A percentile compares a stretch with the other conserved stretches of the same genome.
Evolutionary conservation across 257 asterid species (phyloP).

Genomic region (Nemophila menziesii): DNA sequence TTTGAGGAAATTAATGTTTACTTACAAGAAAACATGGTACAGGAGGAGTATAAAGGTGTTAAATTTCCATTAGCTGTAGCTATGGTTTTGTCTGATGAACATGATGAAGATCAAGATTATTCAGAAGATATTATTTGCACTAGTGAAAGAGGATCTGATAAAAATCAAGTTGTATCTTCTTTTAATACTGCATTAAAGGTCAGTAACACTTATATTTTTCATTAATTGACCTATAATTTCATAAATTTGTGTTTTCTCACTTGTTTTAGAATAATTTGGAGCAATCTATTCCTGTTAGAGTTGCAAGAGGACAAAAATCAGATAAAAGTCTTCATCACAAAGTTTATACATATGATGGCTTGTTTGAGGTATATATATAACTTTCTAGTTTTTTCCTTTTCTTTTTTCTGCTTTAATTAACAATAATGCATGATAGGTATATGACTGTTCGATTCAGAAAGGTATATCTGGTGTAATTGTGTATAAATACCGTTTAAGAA

Average conservation of each 20-base stretch:
- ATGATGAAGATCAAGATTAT: not conserved
- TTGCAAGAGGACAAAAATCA: not conserved
- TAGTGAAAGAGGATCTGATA: not conserved
- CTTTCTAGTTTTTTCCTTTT: not conserved
- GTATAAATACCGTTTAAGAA: conserved; percentile 5
- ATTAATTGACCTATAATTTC: not conserved
- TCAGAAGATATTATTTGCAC: conserved; percentile 5
- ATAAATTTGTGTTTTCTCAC: not conserved
- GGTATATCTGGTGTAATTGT: conserved; percentile 1
- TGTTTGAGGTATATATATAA: conserved; percentile 4
- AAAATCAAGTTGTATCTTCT: conserved; percentile 1
- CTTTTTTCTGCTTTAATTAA: not conserved
- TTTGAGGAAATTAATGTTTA: not conserved
- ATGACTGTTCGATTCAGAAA: conserved; percentile 1
- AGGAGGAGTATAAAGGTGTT: conserved; percentile 5
- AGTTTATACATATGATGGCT: conserved; percentile 6
- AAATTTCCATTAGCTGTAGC: conserved; percentile 11
- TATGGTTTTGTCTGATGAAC: conserved; percentile 6
- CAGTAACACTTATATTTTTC: too few relatives aligned
- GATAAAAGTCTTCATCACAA: not conserved
- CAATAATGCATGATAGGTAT: conserved; percentile 1
- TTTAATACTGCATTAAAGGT: conserved; percentile 6
- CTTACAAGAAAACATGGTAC: not conserved
- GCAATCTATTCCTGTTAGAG: conserved; percentile 12
- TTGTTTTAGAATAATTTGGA: conserved; percentile 10